These are phyloP conservation scores for Cordyceps farinosa DNA, from an alignment of 2,329 filamentous ascomycete species.

Conservation along the genomic window DNA sequence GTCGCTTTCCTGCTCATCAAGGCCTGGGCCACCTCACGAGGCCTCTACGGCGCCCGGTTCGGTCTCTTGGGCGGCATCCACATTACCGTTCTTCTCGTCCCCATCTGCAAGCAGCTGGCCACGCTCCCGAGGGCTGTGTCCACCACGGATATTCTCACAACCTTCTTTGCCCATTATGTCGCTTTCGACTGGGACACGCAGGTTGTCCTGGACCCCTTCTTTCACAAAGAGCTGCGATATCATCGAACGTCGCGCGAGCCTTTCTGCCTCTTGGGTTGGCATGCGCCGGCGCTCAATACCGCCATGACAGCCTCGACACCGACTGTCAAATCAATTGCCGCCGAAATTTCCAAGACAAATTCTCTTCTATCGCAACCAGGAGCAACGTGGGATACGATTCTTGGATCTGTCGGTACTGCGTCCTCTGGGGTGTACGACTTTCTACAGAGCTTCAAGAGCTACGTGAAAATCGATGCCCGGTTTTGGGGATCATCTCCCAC, in stretches of 20 bases:
- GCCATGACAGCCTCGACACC: slow-evolving; percentile 51
- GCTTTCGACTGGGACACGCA: slow-evolving; percentile 55
- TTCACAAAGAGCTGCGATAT: slow-evolving; percentile 51
- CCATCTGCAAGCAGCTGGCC: slow-evolving; percentile 54
- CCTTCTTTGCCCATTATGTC: slow-evolving; percentile 63
- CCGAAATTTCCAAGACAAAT: slow-evolving; percentile 49
- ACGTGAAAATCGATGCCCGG: slow-evolving; percentile 58
- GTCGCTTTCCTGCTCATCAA: slow-evolving; percentile 58
- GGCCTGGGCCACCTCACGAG: slow-evolving; percentile 58
- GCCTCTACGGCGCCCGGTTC: slow-evolving; percentile 62
- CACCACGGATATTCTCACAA: slow-evolving; percentile 49
- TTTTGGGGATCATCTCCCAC: slow-evolving; percentile 60
- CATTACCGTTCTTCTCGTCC: slow-evolving; percentile 58
- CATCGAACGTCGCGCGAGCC: slow-evolving; percentile 55
- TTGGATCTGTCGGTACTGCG: slow-evolving; percentile 24
- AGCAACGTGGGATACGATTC: slow-evolving; percentile 43
- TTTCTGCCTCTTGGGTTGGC: slow-evolving; percentile 60
- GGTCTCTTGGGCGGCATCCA: slow-evolving; percentile 64
- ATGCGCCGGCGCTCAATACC: slow-evolving; percentile 59
- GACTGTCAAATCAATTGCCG: slow-evolving; percentile 47
- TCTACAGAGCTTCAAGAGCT: slow-evolving; percentile 48
- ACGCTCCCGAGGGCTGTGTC: slow-evolving; percentile 35
- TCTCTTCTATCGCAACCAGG: slow-evolving; percentile 34
- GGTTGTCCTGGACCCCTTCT: slow-evolving; percentile 58
- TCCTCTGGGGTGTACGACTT: slow-evolving; percentile 42